Percentiles rank a stretch among this genome's conserved stretches.
These are phyloP conservation scores for Cerrena zonata DNA, from an alignment of 1,284 basidiomycete species.

Conservation along the genomic window DNA sequence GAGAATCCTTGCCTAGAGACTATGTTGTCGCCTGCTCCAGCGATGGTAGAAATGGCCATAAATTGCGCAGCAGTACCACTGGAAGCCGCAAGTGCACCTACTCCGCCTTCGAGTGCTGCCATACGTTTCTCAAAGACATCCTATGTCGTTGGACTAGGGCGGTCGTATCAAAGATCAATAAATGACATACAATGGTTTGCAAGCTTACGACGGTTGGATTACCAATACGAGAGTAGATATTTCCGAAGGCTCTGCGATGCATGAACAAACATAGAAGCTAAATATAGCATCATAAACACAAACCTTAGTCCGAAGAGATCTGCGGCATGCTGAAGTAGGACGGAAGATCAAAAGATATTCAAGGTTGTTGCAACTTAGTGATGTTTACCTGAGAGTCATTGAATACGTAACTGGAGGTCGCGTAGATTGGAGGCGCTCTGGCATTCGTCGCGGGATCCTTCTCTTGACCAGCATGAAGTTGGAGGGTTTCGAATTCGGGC, in stretches of 20 bases:
- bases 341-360: neutral
- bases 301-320: conserved; percentile 75
- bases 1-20: conserved; percentile 54
- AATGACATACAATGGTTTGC: neutral
- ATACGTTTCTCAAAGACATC: conserved; percentile 84
- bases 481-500: conserved; percentile 77
- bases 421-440: conserved; percentile 80
- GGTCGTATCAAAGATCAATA: neutral
- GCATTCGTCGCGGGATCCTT: conserved; percentile 71
- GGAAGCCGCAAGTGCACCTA: conserved; percentile 72
- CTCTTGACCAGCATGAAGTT: conserved; percentile 77
- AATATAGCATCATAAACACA: conserved; percentile 16
- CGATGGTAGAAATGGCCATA: conserved; percentile 65
- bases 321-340: conserved; percentile 61
- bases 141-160: conserved; percentile 25
- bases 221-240: conserved; percentile 75
- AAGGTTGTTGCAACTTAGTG: neutral
- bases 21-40: conserved; percentile 75
- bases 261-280: neutral
- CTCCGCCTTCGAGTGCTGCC: conserved; percentile 78
- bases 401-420: conserved; percentile 74
- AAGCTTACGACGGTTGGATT: conserved; percentile 80
- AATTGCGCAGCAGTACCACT: conserved; percentile 83
- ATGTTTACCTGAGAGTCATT: conserved; percentile 58
- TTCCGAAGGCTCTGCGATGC: conserved; percentile 56